phyloP scores from a whole-genome alignment of 192 early-diverging fungal species.

The Mortierella alpina region DNA sequence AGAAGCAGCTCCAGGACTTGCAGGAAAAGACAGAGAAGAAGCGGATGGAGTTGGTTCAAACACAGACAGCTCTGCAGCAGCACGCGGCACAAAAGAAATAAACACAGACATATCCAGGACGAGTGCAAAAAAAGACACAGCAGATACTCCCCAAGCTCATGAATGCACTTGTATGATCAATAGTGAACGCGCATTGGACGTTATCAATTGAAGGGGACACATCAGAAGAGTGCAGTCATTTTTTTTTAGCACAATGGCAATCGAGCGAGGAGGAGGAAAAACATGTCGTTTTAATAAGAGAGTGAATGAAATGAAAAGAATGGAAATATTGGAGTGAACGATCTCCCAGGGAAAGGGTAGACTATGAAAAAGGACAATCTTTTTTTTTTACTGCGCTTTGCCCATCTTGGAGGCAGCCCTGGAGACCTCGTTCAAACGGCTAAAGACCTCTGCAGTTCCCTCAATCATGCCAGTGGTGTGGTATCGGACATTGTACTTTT shows the following conservation, averaged over 20 bases:
- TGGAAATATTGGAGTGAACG: neutral
- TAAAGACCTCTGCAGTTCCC: conserved; percentile 74
- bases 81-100: conserved; percentile 17
- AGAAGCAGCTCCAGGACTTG: conserved; percentile 83
- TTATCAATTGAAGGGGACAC: neutral
- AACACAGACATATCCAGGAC: neutral
- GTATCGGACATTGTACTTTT: conserved; percentile 73
- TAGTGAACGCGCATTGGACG: too few relatives aligned
- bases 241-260: neutral
- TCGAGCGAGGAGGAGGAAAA: neutral
- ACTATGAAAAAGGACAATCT: neutral
- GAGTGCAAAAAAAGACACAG: neutral
- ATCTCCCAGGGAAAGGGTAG: too few relatives aligned
- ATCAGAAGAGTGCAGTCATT: neutral
- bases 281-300: neutral
- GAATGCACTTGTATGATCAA: too few relatives aligned
- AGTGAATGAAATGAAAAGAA: neutral
- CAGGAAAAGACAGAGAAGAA: conserved; percentile 87
- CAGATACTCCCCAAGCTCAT: neutral
- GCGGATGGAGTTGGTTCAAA: conserved; percentile 76
- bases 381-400: conserved; percentile 32
- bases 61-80: conserved; percentile 46
- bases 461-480: conserved; percentile 68
- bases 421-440: conserved; percentile 59
- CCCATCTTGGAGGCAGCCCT: conserved; percentile 56